These are phyloP conservation scores for Kokia cookei DNA, from an alignment of 441 rosid genomes.

Conservation along the genomic window DNA sequence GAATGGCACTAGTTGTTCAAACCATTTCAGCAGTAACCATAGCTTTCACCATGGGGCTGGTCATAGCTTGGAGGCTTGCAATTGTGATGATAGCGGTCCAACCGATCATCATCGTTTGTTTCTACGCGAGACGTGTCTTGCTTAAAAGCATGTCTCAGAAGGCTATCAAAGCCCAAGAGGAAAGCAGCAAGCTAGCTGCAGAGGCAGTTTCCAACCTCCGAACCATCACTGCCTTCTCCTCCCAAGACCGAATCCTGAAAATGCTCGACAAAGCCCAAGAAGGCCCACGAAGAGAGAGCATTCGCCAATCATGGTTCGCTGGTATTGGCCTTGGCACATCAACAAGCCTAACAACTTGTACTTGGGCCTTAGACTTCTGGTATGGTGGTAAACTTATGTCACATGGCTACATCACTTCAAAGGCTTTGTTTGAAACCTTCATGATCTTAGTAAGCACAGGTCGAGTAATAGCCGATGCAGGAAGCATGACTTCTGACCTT, in stretches of 20 bases:
- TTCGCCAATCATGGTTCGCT: neutral
- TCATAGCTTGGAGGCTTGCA: slow-evolving; percentile 82
- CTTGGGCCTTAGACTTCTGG: neutral
- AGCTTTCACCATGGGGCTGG: slow-evolving; percentile 68
- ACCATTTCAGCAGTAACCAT: slow-evolving; percentile 55
- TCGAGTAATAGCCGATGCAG: neutral
- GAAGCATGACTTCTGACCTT: slow-evolving; percentile 1
- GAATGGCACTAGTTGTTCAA: slow-evolving; percentile 60
- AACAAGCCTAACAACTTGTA: neutral
- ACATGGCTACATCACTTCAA: neutral
- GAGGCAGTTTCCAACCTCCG: slow-evolving; percentile 70
- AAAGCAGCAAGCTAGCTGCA: slow-evolving; percentile 67
- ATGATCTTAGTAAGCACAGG: neutral
- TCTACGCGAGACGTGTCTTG: slow-evolving; percentile 44
- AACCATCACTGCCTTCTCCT: slow-evolving; percentile 58
- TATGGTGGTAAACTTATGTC: slow-evolving; percentile 5
- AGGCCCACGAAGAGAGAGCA: neutral
- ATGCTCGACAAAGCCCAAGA: slow-evolving; percentile 1
- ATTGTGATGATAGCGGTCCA: slow-evolving; percentile 76
- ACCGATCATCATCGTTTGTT: slow-evolving; percentile 59
- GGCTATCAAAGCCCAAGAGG: slow-evolving; percentile 70
- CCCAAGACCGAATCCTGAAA: neutral
- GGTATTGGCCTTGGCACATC: neutral
- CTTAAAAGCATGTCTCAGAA: slow-evolving; percentile 52
- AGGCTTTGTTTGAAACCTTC: neutral